Base-by-base conservation (phyloP, 2,329 filamentous ascomycete genomes). In the Calycina marina region DNA sequence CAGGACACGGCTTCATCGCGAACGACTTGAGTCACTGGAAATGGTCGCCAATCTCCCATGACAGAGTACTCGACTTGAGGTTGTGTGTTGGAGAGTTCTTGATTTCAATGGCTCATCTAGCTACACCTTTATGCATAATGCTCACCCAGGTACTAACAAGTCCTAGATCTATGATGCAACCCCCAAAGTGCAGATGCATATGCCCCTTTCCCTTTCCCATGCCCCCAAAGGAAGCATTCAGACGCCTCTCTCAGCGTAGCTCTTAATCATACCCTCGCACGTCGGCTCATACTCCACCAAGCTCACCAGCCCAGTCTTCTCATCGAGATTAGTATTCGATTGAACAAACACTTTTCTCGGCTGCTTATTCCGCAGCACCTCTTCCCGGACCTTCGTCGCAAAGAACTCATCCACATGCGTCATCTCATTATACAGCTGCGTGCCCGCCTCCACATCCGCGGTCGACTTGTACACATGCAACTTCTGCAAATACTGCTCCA, bases 291-390 rank as follows among this genome's bases (percentile, higher is more conserved):
- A 94, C 59, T 94, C 84, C 60, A 77, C 81, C 56, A 93, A 57
- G 10, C 64, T 67, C 17, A 92, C 81, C 53, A 75, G 69, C 36
- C 79, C 82, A 1, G 67, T 71, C 9, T 67, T 59, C 53, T 72
- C 67, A 40, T 78, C 72, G 25, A 90, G 51, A 35, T 76, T 67
- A 0, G 88, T 94, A 56, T 93, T 96, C 38, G 83, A 84, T 61
- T 94, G 86, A 33, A 94, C 84, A 60, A 93, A 94, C 27, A 94
- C 77, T 63, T 86, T 86, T 38, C 80, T 63, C n/a, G 81, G 80
- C 57, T 81, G 78, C 60, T 83, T 83, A 56, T 82, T 80, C 46
- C 67, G 63, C 25, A 88, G 57, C 14, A 88, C 80, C 38, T 81
- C 69, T 28, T 79, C 72, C 35, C 88, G 68, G 15, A 94, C 72